These are phyloP conservation scores for Candida peoriensis DNA, from an alignment of 805 yeast species.

Conservation along the genomic window DNA sequence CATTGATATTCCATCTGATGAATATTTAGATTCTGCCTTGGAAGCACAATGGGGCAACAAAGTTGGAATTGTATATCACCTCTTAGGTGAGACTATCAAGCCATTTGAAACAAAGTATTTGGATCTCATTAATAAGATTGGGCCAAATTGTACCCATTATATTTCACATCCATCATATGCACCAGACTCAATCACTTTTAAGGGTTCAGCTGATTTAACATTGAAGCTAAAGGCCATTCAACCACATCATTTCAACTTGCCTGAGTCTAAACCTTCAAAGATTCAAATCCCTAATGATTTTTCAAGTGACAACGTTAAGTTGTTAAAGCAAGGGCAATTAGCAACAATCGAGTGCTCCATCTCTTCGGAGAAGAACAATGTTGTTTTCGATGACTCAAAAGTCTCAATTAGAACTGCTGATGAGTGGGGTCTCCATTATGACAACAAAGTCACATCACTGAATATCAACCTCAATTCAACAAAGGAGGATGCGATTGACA, in stretches of 20 bases:
- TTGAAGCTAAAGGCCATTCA: slow-evolving; percentile 55
- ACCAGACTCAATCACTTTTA: slow-evolving; percentile 56
- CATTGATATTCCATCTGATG: slow-evolving; percentile 62
- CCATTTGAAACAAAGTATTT: slow-evolving; percentile 38
- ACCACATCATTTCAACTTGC: slow-evolving; percentile 34
- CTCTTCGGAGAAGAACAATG: slow-evolving; percentile 11
- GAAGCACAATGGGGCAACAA: slow-evolving; percentile 28
- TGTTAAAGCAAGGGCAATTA: slow-evolving; percentile 19
- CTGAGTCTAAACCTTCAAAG: slow-evolving; percentile 17
- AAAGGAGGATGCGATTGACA: slow-evolving; percentile 7
- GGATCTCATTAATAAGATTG: slow-evolving; percentile 51
- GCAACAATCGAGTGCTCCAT: slow-evolving; percentile 16
- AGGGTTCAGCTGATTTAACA: slow-evolving; percentile 46
- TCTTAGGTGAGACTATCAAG: slow-evolving; percentile 61
- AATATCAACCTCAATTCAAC: slow-evolving; percentile 6
- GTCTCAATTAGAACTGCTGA: slow-evolving; percentile 8
- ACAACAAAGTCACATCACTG: slow-evolving; percentile 24
- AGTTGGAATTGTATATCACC: slow-evolving; percentile 63
- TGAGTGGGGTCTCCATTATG: slow-evolving; percentile 25
- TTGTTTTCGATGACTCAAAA: slow-evolving; percentile 8
- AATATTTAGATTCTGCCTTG: slow-evolving; percentile 35
- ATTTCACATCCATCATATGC: slow-evolving; percentile 68
- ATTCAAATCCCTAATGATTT: slow-evolving; percentile 24
- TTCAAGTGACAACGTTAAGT: slow-evolving; percentile 10
- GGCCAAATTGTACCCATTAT: slow-evolving; percentile 47